phyloP scores from a whole-genome alignment of 179 eudicot species.

The Silene vulgaris region DNA sequence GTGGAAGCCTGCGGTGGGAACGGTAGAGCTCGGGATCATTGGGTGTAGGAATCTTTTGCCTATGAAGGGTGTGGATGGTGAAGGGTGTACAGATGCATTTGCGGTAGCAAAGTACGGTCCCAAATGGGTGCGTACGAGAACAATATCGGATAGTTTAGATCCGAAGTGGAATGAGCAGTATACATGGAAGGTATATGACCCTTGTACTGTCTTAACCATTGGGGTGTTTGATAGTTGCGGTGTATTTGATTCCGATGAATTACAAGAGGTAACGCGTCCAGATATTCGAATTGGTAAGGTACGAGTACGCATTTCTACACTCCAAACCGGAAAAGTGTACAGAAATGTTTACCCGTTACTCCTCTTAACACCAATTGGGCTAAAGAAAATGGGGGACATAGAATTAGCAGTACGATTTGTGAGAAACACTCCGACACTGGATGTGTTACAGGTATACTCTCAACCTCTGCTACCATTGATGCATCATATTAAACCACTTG shows the following conservation, averaged over 20 bases:
- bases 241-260: constrained; percentile 35
- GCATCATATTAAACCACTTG: constrained; percentile 85
- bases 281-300: constrained; percentile 85
- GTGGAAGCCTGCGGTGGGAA: constrained; percentile 83
- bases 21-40: constrained; percentile 71
- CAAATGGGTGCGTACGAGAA: constrained; percentile 85
- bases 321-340: constrained; percentile 62
- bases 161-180: constrained; percentile 98
- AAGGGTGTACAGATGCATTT: constrained; percentile 74
- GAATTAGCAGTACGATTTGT: constrained; percentile 72
- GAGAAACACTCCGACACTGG: constrained; percentile 52
- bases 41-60: constrained; percentile 70
- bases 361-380: constrained; percentile 50
- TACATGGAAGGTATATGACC: constrained; percentile 88
- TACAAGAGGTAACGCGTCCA: constrained; percentile 37
- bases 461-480: constrained; percentile 71
- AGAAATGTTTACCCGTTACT: constrained; percentile 58
- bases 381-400: constrained; percentile 85
- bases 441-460: constrained; percentile 68
- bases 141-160: constrained; percentile 57
- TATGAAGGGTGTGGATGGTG: constrained; percentile 55
- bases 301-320: constrained; percentile 69
- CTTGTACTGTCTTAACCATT: constrained; percentile 69
- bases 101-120: constrained; percentile 86
- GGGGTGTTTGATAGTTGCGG: constrained; percentile 77